Percentiles rank a stretch among this genome's conserved stretches.
These are phyloP conservation scores for Coniella vitis DNA, from an alignment of 2,329 filamentous ascomycete genomes.

Conservation along the genomic window DNA sequence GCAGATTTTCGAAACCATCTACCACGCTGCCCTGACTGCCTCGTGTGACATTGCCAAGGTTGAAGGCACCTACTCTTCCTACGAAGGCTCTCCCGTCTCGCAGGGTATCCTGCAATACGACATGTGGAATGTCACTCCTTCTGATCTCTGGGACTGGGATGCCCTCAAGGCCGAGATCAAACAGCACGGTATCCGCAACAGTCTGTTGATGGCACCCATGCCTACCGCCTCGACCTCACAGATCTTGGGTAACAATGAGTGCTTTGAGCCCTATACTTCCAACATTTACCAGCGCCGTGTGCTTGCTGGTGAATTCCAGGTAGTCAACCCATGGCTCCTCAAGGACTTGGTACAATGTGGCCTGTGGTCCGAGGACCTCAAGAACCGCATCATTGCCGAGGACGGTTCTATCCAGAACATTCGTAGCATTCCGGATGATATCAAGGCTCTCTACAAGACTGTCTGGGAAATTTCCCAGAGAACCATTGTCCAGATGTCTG, in stretches of 20 bases:
- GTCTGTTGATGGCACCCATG: constrained; percentile 91
- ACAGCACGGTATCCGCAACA: constrained; percentile 91
- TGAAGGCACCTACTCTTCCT: constrained; percentile 79
- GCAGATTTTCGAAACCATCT: constrained; percentile 99
- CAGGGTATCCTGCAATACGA: constrained; percentile 96
- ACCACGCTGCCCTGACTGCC: constrained; percentile 87
- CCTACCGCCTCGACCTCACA: constrained; percentile 95
- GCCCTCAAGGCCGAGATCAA: constrained; percentile 84
- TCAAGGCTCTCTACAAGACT: constrained; percentile 98
- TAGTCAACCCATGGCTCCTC: constrained; percentile 97
- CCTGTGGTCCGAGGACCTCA: constrained; percentile 99
- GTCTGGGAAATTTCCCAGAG: constrained; percentile 99
- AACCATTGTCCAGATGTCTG: constrained; percentile 93
- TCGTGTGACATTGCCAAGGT: constrained; percentile 81
- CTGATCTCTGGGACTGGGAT: constrained; percentile 95
- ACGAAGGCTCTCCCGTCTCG: constrained; percentile 88
- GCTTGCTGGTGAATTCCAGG: constrained; percentile 96
- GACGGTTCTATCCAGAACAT: constrained; percentile 95
- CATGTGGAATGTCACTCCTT: constrained; percentile 94
- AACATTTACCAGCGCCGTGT: constrained; percentile 99
- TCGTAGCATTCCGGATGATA: constrained; percentile 89
- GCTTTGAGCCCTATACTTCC: constrained; percentile 98
- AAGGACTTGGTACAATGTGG: constrained; percentile 98
- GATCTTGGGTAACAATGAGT: constrained; percentile 98
- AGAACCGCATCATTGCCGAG: constrained; percentile 98